Conservation (phyloP, 257 asterid species). For the Solanum paucissectum region DNA sequence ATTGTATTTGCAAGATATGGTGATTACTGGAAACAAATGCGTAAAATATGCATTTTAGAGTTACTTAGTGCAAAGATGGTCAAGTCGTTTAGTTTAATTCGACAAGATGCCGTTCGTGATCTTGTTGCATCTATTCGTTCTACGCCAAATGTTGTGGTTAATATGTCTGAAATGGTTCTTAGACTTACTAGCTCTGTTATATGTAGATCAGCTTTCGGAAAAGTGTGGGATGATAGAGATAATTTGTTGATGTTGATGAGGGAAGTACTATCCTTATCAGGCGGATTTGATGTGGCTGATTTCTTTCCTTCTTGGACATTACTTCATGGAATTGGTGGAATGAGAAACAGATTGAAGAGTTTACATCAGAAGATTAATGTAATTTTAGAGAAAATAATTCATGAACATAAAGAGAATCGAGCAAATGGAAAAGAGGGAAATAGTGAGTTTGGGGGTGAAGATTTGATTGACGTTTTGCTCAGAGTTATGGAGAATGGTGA, state of each 20-base stretch:
- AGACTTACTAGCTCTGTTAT: not conserved
- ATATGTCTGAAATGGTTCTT: not conserved
- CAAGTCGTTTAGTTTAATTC: not conserved
- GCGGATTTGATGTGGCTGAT: not conserved
- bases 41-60: conserved; percentile 3
- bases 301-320: not conserved
- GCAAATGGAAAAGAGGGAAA: not conserved
- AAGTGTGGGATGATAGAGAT: not conserved
- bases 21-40: conserved; percentile 1
- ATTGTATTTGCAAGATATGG: not conserved
- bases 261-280: not conserved
- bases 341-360: not conserved
- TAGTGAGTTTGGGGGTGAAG: not conserved
- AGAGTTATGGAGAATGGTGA: not conserved
- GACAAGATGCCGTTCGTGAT: not conserved
- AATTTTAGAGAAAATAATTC: not conserved
- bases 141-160: not conserved
- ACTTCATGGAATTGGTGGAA: not conserved
- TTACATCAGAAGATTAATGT: not conserved
- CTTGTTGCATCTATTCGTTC: not conserved
- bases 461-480: not conserved
- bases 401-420: not conserved
- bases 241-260: not conserved
- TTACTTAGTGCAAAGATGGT: not conserved
- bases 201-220: not conserved